A percentile compares a stretch with the other conserved stretches of the same genome.
phyloP scores from a whole-genome alignment of 2,329 filamentous ascomycete genomes.

The Beauveria medogensis region DNA sequence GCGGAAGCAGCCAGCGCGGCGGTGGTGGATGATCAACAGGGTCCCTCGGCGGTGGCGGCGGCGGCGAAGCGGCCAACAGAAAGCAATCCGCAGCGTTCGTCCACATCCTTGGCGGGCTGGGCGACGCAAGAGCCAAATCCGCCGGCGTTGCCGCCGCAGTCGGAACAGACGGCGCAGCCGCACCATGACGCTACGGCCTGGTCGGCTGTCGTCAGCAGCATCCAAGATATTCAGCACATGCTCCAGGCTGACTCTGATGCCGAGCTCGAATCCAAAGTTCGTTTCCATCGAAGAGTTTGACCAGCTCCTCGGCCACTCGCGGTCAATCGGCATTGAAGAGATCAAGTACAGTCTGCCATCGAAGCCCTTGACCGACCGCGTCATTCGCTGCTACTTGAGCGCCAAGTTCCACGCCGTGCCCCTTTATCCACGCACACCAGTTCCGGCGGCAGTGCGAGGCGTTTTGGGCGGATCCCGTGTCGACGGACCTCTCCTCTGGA shows the following conservation, averaged over 20 bases:
- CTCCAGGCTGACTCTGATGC: conserved; percentile 17
- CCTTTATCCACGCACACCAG: conserved; percentile 33
- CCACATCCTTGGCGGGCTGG: too few species aligned
- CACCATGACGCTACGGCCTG: conserved; percentile 34
- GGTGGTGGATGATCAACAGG: too few species aligned
- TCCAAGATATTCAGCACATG: conserved; percentile 32
- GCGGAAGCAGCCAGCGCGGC: too few species aligned
- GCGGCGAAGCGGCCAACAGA: too few species aligned
- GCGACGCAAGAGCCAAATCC: too few species aligned
- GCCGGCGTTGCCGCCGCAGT: too few species aligned
- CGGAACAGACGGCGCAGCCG: conserved; percentile 1
- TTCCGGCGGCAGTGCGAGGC: conserved; percentile 41
- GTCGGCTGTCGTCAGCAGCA: conserved; percentile 33
- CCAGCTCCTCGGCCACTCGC: conserved; percentile 24
- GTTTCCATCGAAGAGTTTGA: conserved; percentile 21
- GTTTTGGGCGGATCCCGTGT: conserved; percentile 36
- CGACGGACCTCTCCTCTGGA: conserved; percentile 38
- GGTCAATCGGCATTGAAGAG: conserved; percentile 22
- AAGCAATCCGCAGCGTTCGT: too few species aligned
- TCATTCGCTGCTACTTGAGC: conserved; percentile 32
- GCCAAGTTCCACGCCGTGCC: conserved; percentile 29
- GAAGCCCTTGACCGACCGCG: conserved; percentile 27
- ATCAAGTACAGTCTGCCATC: conserved; percentile 27
- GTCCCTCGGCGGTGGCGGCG: too few species aligned
- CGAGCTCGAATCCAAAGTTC: conserved; percentile 10